phyloP scores from a whole-genome alignment of 352 stramenopile species.

The Globisporangium nodosum region DNA sequence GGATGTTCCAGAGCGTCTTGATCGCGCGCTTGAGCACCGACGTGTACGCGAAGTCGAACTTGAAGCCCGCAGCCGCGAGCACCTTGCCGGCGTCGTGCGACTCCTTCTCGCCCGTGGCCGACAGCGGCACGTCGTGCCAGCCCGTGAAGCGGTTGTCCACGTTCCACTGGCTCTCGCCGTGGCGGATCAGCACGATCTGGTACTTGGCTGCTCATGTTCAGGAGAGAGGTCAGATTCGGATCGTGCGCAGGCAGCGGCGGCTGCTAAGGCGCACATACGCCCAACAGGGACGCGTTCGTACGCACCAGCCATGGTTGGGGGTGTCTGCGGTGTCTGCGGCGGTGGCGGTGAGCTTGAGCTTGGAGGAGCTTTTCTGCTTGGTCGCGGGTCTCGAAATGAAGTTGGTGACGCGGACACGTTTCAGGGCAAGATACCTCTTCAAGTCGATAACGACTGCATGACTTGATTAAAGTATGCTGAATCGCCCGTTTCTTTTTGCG shows the following conservation, averaged over 20 bases:
- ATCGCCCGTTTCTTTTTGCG: neutral
- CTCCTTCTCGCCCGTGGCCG: slow-evolving; percentile 84
- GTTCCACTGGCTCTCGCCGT: slow-evolving; percentile 98
- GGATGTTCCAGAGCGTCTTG: slow-evolving; percentile 95
- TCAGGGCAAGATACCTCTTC: neutral
- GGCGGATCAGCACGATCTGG: slow-evolving; percentile 88
- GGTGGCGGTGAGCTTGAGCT: neutral
- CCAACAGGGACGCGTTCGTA: neutral
- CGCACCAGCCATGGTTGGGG: slow-evolving; percentile 8
- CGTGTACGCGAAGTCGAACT: slow-evolving; percentile 94
- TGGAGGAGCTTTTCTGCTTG: slow-evolving; percentile 9
- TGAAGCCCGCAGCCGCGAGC: slow-evolving; percentile 89
- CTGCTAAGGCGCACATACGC: neutral
- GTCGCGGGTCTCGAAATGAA: slow-evolving; percentile 10
- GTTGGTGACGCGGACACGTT: slow-evolving; percentile 4
- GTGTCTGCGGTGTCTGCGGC: too few relatives aligned
- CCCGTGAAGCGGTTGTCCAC: slow-evolving; percentile 98
- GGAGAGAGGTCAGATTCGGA: too few relatives aligned
- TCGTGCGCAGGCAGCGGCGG: too few relatives aligned
- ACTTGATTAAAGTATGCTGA: neutral
- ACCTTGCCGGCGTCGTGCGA: slow-evolving; percentile 93
- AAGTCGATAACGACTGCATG: neutral
- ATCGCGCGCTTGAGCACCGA: slow-evolving; percentile 97
- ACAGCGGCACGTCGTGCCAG: slow-evolving; percentile 96
- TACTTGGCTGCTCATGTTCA: slow-evolving; percentile 51